These are phyloP conservation scores for Acrodontium crateriforme DNA, from an alignment of 2,329 filamentous ascomycete genomes.

Conservation along the genomic window DNA sequence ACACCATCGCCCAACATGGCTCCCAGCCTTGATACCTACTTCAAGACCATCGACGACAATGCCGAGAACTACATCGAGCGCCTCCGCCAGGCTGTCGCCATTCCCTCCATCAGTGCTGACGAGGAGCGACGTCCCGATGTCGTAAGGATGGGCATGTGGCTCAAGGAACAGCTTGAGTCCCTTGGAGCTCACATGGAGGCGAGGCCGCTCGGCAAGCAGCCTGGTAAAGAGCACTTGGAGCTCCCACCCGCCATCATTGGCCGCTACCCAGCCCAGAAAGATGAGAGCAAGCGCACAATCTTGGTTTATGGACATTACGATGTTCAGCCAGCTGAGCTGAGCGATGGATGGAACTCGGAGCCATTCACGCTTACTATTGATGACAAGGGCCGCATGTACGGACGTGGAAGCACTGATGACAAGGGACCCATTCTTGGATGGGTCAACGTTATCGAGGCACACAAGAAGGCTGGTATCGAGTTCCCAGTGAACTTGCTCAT, in stretches of 20 bases:
- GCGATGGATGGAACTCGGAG: slow-evolving; percentile 91
- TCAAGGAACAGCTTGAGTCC: slow-evolving; percentile 65
- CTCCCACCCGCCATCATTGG: slow-evolving; percentile 86
- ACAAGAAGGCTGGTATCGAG: slow-evolving; percentile 86
- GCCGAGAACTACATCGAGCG: slow-evolving; percentile 76
- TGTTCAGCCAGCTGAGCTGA: slow-evolving; percentile 85
- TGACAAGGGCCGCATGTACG: slow-evolving; percentile 88
- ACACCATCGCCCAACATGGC: slow-evolving; percentile 49
- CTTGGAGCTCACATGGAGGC: slow-evolving; percentile 82
- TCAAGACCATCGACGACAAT: slow-evolving; percentile 76
- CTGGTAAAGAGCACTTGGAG: slow-evolving; percentile 75
- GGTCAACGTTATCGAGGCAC: slow-evolving; percentile 95
- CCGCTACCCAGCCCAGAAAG: slow-evolving; percentile 63
- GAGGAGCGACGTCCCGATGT: slow-evolving; percentile 82
- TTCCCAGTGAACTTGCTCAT: slow-evolving; percentile 96
- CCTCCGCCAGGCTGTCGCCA: slow-evolving; percentile 81
- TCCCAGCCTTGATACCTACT: slow-evolving; percentile 79
- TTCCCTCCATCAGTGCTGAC: slow-evolving; percentile 89
- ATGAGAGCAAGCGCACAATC: slow-evolving; percentile 86
- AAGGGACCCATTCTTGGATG: slow-evolving; percentile 95
- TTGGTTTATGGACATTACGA: slow-evolving; percentile 98
- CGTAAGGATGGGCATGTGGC: slow-evolving; percentile 87
- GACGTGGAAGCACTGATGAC: slow-evolving; percentile 89
- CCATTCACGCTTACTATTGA: slow-evolving; percentile 82
- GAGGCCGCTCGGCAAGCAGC: slow-evolving; percentile 79